Evolutionary conservation across 805 yeast species (phyloP).

Genomic region (Candida piceae): DNA sequence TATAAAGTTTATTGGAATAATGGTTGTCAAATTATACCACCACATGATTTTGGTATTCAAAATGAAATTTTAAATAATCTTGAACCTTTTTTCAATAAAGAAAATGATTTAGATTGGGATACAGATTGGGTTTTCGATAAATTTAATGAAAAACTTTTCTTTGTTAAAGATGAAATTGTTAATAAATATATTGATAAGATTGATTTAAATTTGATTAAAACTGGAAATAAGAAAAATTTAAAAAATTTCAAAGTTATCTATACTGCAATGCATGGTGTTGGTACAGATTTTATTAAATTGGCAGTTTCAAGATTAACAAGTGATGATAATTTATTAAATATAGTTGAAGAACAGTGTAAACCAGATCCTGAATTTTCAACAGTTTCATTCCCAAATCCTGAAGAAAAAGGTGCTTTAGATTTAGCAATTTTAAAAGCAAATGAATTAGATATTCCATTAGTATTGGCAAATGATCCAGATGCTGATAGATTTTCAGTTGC

Average conservation of each 20-base stretch:
- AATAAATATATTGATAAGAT: slow-evolving; percentile 36
- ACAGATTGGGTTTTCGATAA: slow-evolving; percentile 27
- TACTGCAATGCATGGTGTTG: slow-evolving; percentile 97
- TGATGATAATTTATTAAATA: slow-evolving; percentile 25
- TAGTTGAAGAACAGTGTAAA: slow-evolving; percentile 57
- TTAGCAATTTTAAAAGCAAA: slow-evolving; percentile 65
- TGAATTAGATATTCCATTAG: slow-evolving; percentile 38
- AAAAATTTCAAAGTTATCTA: slow-evolving; percentile 56
- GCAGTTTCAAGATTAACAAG: slow-evolving; percentile 35
- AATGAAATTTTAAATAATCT: slow-evolving; percentile 53
- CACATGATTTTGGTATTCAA: slow-evolving; percentile 78
- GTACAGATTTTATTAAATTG: slow-evolving; percentile 51
- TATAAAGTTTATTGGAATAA: slow-evolving; percentile 90
- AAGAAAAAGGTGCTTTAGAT: slow-evolving; percentile 86
- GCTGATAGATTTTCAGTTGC: slow-evolving; percentile 93
- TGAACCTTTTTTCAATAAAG: slow-evolving; percentile 44
- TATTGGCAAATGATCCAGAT: slow-evolving; percentile 92
- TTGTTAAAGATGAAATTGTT: slow-evolving; percentile 39
- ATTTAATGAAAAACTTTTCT: slow-evolving; percentile 25
- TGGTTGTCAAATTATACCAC: slow-evolving; percentile 95
- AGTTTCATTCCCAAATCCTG: slow-evolving; percentile 91
- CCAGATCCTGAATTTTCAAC: slow-evolving; percentile 89
- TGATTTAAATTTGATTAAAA: slow-evolving; percentile 28
- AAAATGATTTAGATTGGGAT: slow-evolving; percentile 30
- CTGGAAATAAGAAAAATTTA: slow-evolving; percentile 14